phyloP scores from a whole-genome alignment of 768 basidiomycete species.

The Lactifluus hygrophoroides region DNA sequence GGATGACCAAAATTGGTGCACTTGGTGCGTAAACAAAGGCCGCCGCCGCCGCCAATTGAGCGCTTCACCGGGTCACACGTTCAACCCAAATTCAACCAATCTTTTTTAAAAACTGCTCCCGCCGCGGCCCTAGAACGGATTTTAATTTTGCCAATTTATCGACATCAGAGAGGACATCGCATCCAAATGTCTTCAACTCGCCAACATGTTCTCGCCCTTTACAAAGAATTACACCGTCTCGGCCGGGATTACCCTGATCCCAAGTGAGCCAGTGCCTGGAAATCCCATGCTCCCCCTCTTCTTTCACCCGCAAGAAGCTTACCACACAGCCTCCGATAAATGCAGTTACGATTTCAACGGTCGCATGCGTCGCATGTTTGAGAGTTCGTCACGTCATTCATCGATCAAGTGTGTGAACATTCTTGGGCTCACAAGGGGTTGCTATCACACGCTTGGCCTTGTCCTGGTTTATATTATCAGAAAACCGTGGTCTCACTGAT shows the following conservation, averaged over 20 bases:
- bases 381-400: constrained; percentile 42
- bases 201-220: constrained; percentile 58
- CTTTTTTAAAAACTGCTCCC: no score
- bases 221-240: constrained; percentile 75
- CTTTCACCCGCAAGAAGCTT: neutral
- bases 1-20: neutral
- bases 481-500: constrained; percentile 58
- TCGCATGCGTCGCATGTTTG: constrained; percentile 60
- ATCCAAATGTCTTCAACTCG: constrained; percentile 40
- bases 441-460: neutral
- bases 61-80: neutral
- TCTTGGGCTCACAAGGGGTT: neutral
- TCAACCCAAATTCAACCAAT: neutral
- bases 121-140: no score
- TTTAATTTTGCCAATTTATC: no score
- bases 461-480: constrained; percentile 34
- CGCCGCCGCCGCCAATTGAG: neutral
- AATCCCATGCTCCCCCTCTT: neutral
- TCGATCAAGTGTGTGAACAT: neutral
- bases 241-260: constrained; percentile 80
- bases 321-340: neutral
- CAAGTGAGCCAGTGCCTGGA: constrained; percentile 40
- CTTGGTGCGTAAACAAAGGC: no score
- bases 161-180: no score
- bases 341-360: constrained; percentile 70